phyloP scores from a whole-genome alignment of 768 basidiomycete genomes.

The Pleurotus tuber-regium region DNA sequence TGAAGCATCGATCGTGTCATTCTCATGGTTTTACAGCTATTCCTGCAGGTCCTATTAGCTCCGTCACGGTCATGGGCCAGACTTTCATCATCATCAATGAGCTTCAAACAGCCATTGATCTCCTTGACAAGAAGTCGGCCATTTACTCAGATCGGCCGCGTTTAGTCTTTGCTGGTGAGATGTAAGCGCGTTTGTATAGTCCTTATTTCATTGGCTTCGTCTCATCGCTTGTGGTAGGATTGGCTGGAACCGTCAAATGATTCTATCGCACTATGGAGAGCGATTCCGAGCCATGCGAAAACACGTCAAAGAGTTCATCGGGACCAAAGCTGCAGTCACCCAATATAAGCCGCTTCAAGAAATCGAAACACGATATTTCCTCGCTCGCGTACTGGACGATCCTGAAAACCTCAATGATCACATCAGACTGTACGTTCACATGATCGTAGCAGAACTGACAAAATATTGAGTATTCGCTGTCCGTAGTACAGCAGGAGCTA shows the following conservation, averaged over 20 bases:
- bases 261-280: constrained; percentile 30
- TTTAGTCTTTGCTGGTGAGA: constrained; percentile 34
- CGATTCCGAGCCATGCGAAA: constrained; percentile 40
- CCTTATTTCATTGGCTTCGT: too few species aligned
- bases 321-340: constrained; percentile 32
- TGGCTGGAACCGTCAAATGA: constrained; percentile 25
- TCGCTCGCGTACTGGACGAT: constrained; percentile 35
- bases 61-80: constrained; percentile 24
- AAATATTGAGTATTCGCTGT: too few species aligned
- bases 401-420: constrained; percentile 35
- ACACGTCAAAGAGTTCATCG: constrained; percentile 38
- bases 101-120: constrained; percentile 25
- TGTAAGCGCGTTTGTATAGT: too few species aligned
- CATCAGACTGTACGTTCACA: constrained; percentile 34
- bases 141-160: constrained; percentile 31
- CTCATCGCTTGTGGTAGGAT: too few species aligned
- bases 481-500: constrained; percentile 35
- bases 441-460: too few species aligned
- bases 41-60: constrained; percentile 22
- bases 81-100: constrained; percentile 26
- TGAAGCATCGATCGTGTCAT: background rate
- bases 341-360: constrained; percentile 35
- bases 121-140: constrained; percentile 33
- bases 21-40: background rate
- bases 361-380: constrained; percentile 40